Conservation (phyloP, 1,284 basidiomycete genomes). For the Termitomyces sp. region DNA sequence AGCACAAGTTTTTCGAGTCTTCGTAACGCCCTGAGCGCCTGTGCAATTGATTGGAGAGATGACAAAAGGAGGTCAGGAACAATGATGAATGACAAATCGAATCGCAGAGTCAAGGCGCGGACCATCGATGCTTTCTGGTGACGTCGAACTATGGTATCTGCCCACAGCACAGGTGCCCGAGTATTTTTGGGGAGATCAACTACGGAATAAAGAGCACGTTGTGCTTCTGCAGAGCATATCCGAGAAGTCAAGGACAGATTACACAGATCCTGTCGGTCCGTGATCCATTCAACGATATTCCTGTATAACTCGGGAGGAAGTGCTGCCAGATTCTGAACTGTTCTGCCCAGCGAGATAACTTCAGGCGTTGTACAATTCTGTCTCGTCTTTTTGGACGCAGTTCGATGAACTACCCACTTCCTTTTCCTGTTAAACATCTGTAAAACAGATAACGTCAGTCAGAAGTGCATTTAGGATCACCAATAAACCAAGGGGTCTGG, state of each 20-base stretch:
- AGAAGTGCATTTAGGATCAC: neutral
- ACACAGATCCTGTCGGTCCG: conserved; percentile 15
- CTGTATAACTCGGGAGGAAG: conserved; percentile 18
- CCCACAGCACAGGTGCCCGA: conserved; percentile 16
- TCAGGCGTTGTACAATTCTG: neutral
- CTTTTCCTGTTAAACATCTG: conserved; percentile 2
- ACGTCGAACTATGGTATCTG: conserved; percentile 14
- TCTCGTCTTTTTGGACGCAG: neutral
- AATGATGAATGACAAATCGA: conserved; percentile 19
- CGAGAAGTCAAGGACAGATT: conserved; percentile 16
- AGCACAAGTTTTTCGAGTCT: conserved; percentile 15
- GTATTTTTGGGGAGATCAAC: conserved; percentile 17
- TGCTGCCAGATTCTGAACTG: neutral
- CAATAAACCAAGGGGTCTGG: neutral
- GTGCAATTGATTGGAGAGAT: conserved; percentile 14
- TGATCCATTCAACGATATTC: conserved; percentile 15
- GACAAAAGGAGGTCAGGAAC: conserved; percentile 16
- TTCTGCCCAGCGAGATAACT: neutral
- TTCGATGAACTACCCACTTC: neutral
- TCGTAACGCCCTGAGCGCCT: conserved; percentile 12
- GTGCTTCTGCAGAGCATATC: conserved; percentile 16
- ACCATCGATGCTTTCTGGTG: conserved; percentile 13
- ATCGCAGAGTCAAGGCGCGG: conserved; percentile 15
- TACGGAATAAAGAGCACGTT: conserved; percentile 16
- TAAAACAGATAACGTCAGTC: neutral